Percentiles rank a stretch among this genome's conserved stretches.
Conservation (phyloP, 129 eudicot species). For the Silybum marianum region DNA sequence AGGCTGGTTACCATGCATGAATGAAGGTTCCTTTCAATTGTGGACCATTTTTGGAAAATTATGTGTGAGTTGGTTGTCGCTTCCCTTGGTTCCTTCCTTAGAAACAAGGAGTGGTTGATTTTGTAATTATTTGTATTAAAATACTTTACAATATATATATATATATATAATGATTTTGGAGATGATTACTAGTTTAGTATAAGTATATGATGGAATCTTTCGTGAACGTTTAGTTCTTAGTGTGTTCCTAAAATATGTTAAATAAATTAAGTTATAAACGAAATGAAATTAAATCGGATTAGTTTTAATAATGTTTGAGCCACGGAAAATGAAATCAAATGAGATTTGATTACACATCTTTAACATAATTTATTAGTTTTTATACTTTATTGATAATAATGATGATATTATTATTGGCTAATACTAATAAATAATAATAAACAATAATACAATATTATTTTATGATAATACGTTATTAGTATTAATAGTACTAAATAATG, state of each 20-base stretch:
- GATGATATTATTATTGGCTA: neutral
- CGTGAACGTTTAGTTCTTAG: neutral
- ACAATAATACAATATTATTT: no score
- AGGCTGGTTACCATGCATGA: constrained; percentile 20
- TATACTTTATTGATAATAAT: neutral
- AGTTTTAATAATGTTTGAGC: neutral
- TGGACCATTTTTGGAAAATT: constrained; percentile 27
- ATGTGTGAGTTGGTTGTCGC: constrained; percentile 10
- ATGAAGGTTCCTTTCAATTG: constrained; percentile 20
- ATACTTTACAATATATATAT: neutral
- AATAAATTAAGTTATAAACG: neutral
- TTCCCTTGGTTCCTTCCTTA: constrained; percentile 27
- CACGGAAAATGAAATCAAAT: neutral
- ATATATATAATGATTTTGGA: neutral
- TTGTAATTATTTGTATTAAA: constrained; percentile 19
- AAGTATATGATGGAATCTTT: neutral
- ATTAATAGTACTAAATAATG: no score
- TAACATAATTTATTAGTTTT: neutral
- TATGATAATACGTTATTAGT: no score
- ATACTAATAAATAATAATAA: no score
- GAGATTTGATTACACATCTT: neutral
- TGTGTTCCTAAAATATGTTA: neutral
- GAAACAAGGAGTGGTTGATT: constrained; percentile 37
- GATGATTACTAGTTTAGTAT: constrained; percentile 11
- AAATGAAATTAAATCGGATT: neutral